phyloP scores from a whole-genome alignment of 2,329 filamentous ascomycete genomes.

The Penicillium sp. region DNA sequence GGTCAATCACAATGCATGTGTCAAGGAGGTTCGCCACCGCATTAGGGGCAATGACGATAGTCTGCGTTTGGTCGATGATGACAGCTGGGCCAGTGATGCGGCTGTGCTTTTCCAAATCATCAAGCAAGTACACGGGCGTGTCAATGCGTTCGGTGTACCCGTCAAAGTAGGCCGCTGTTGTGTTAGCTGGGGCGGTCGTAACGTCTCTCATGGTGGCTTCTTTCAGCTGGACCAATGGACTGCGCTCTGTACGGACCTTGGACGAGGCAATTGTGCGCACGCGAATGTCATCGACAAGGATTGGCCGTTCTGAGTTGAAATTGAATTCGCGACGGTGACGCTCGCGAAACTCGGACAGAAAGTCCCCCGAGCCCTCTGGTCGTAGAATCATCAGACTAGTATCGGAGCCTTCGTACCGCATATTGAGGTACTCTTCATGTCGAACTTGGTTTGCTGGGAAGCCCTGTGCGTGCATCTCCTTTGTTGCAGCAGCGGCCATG shows the following conservation, averaged over 20 bases:
- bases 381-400: slow-evolving; percentile 50
- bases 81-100: slow-evolving; percentile 67
- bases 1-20: slow-evolving; percentile 86
- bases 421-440: slow-evolving; percentile 47
- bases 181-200: slow-evolving; percentile 53
- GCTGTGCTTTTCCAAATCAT: slow-evolving; percentile 33
- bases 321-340: slow-evolving; percentile 91
- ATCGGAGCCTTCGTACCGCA: slow-evolving; percentile 53
- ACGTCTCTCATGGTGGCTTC: slow-evolving; percentile 54
- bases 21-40: slow-evolving; percentile 73
- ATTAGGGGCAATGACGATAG: slow-evolving; percentile 80
- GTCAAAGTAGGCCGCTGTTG: slow-evolving; percentile 38
- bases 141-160: slow-evolving; percentile 29
- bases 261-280: slow-evolving; percentile 75
- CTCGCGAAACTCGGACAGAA: slow-evolving; percentile 75
- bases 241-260: slow-evolving; percentile 61
- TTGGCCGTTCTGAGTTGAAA: slow-evolving; percentile 79
- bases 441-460: slow-evolving; percentile 43
- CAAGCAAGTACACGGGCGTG: slow-evolving; percentile 38
- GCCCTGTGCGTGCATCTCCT: slow-evolving; percentile 45
- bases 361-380: slow-evolving; percentile 77
- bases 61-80: slow-evolving; percentile 71
- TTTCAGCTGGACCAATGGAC: slow-evolving; percentile 65
- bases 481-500: slow-evolving; percentile 61
- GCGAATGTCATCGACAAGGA: slow-evolving; percentile 85